Evolutionary conservation across 2,329 filamentous ascomycete genomes (phyloP).

Genomic region (Verruconis gallopava): DNA sequence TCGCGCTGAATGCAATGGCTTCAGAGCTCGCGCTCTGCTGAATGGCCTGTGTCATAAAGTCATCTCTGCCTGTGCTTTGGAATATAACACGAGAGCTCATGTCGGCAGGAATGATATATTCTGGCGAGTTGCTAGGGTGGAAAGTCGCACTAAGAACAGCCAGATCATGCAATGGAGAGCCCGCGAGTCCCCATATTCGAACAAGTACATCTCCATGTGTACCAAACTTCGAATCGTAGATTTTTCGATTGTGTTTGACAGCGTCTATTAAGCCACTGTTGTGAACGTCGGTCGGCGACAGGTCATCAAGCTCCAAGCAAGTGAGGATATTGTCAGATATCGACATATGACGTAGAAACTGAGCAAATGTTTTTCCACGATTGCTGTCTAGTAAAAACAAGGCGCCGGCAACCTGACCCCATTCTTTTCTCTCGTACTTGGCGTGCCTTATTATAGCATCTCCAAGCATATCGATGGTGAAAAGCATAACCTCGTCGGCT

Average conservation of each 20-base stretch:
- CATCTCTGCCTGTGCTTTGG: background rate
- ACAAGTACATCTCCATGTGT: slow-evolving; percentile 37
- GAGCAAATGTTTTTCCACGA: slow-evolving; percentile 5
- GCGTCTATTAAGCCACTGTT: slow-evolving; percentile 27
- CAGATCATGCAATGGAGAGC: slow-evolving; percentile 33
- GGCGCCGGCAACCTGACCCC: slow-evolving; percentile 2
- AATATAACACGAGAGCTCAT: background rate
- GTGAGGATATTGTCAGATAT: slow-evolving; percentile 27
- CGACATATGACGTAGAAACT: slow-evolving; percentile 5
- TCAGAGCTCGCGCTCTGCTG: slow-evolving; percentile 12
- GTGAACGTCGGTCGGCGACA: background rate
- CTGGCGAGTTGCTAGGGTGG: slow-evolving; percentile 44
- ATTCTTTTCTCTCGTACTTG: slow-evolving; percentile 1
- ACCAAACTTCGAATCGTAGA: slow-evolving; percentile 37
- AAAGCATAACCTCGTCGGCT: slow-evolving; percentile 1
- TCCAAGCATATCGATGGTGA: background rate
- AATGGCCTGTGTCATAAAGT: slow-evolving; percentile 10
- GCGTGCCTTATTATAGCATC: background rate
- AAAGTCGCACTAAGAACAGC: slow-evolving; percentile 37
- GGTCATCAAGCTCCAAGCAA: slow-evolving; percentile 12
- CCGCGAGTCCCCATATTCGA: slow-evolving; percentile 41
- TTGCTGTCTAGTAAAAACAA: slow-evolving; percentile 12
- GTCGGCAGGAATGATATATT: slow-evolving; percentile 39
- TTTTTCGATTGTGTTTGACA: slow-evolving; percentile 23
- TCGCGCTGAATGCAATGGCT: background rate